Base-by-base conservation (phyloP, 352 stramenopile genomes). In the Phytophthora kernoviae region DNA sequence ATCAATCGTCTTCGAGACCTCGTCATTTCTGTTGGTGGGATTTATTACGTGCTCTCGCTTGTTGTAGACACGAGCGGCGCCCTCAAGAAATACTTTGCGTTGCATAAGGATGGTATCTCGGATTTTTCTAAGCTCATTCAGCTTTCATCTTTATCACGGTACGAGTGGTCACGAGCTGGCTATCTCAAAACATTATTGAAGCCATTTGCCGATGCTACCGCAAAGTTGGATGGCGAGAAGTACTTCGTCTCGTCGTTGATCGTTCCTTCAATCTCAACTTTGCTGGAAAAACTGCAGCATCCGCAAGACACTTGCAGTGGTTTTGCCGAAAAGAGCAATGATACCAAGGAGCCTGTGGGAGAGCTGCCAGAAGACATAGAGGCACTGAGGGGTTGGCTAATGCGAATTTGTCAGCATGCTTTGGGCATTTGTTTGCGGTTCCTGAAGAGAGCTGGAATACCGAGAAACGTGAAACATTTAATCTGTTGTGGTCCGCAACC, bases 91-190 rank as follows among this genome's bases (percentile, higher is more conserved):
- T 91, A 91, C 21, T 90, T 90, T 49, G 56, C 68, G n/a, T 12
- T 84, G 14, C 79, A 91, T 63, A 81, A 84, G 24, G 68, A 88
- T 22, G 65, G 68, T 10, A 50, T 66, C 9, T 85, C 78, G 1
- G 82, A 91, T 39, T 75, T 87, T 26, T 88, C 82, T 26, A 91
- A 91, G 53, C 58, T 91, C 6, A 71, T 90, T 21, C 82, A 91
- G 52, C 55, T 91, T 9, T 73, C 76, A 3, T 77, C 71, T 5
- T 64, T 91, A n/a, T 90, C 83, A 26, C 54, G 61, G 17, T 89
- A 88, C 52, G 83, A 92, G 30, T 92, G 83, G 83, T 80, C 79
- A 21, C 77, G 79, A 10, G 77, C 87, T 18, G 69, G 62, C 8
- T 84, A 86, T 50, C 58, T 92, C 21, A 74, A 74, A 24, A 73